Percentiles rank a stretch among this genome's conserved stretches.
Conservation (phyloP, 2,329 filamentous ascomycete genomes). For the Daldinia sp. region DNA sequence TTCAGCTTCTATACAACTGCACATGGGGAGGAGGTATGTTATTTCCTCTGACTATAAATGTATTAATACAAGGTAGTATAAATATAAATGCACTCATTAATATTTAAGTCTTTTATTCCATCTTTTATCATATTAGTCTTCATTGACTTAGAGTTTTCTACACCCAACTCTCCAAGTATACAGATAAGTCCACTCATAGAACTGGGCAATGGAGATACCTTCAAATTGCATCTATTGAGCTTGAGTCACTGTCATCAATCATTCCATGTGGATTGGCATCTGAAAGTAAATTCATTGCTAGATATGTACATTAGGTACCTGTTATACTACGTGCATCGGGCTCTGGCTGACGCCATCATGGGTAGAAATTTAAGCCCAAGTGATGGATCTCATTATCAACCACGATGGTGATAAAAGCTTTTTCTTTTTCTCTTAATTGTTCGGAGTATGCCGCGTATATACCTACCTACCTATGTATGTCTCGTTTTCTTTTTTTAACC, state of each 20-base stretch:
- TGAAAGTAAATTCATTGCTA: neutral
- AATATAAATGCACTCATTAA: neutral
- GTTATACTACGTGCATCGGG: too few species aligned
- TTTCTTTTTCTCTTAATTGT: neutral
- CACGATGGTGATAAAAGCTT: neutral
- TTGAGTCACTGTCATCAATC: neutral
- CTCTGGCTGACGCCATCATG: slow-evolving; percentile 33
- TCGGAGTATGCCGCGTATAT: neutral
- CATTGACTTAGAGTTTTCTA: neutral
- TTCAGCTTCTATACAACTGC: too few species aligned
- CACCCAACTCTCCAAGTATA: neutral
- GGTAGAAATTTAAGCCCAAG: slow-evolving; percentile 6
- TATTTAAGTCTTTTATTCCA: neutral
- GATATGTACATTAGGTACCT: neutral
- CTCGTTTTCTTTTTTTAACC: neutral
- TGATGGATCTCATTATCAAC: neutral
- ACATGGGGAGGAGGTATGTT: too few species aligned
- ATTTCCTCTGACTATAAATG: neutral
- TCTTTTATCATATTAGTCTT: neutral
- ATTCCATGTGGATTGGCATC: too few species aligned
- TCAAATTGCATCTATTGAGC: neutral
- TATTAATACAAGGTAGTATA: neutral
- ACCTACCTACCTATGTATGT: too few species aligned
- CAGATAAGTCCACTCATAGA: neutral
- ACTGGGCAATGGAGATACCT: neutral